A percentile compares a stretch with the other conserved stretches of the same genome.
Conservation (phyloP, 2,329 filamentous ascomycete species). For the Ascochyta clinopodiicola region DNA sequence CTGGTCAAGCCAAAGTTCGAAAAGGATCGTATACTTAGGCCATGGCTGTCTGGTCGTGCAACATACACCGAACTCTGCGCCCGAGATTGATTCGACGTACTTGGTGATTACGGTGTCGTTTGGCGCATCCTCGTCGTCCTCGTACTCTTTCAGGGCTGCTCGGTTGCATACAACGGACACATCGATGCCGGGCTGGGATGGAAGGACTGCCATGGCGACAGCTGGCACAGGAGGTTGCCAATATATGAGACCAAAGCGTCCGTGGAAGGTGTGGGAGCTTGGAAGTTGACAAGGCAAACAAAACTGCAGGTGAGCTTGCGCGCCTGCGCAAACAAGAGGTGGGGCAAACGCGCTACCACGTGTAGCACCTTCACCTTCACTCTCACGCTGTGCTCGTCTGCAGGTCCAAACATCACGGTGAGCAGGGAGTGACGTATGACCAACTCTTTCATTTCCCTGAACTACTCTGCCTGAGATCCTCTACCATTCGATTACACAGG, state of each 20-base stretch:
- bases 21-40: conserved; percentile 9
- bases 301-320: neutral
- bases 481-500: neutral
- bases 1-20: conserved; percentile 27
- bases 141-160: conserved; percentile 31
- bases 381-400: neutral
- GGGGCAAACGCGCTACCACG: neutral
- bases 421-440: neutral
- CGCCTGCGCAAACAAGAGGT: neutral
- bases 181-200: conserved; percentile 18
- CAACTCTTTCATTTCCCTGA: conserved; percentile 1
- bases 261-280: neutral
- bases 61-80: conserved; percentile 28
- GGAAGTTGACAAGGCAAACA: conserved; percentile 6
- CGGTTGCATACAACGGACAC: conserved; percentile 29
- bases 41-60: conserved; percentile 3
- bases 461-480: neutral
- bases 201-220: conserved; percentile 28
- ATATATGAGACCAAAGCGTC: neutral
- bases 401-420: neutral
- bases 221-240: neutral
- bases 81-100: conserved; percentile 42
- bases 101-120: conserved; percentile 22
- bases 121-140: conserved; percentile 28
- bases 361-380: neutral